Conservation (phyloP, 495 filamentous ascomycete genomes). For the Pyrenula massariospora region DNA sequence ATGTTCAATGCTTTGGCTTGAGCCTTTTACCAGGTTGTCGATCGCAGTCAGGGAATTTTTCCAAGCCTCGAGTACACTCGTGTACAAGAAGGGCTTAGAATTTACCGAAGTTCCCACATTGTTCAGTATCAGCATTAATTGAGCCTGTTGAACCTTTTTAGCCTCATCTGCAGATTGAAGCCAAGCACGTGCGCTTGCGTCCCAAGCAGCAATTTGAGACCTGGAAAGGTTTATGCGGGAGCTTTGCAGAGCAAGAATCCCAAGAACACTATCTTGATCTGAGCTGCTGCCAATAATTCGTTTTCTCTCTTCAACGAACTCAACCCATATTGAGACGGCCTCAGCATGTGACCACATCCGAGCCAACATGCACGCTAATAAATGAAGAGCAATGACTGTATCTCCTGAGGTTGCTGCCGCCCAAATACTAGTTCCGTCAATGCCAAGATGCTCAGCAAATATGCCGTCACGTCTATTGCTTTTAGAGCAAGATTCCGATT, state of each 20-base stretch:
- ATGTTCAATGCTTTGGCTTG: conserved; percentile 9
- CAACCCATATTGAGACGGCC: conserved; percentile 22
- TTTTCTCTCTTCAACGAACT: conserved; percentile 14
- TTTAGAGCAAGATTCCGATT: background rate
- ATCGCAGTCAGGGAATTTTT: conserved; percentile 8
- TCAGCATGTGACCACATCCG: conserved; percentile 12
- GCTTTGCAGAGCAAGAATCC: conserved; percentile 1
- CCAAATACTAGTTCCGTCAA: conserved; percentile 19
- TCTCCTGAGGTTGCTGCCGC: conserved; percentile 22
- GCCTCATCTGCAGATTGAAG: conserved; percentile 3
- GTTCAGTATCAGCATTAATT: conserved; percentile 22
- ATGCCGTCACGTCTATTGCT: conserved; percentile 3
- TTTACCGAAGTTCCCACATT: conserved; percentile 18
- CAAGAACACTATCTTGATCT: background rate
- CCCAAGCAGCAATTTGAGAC: conserved; percentile 19
- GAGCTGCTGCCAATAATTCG: background rate
- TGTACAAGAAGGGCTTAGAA: conserved; percentile 8
- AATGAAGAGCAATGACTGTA: conserved; percentile 13
- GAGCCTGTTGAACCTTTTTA: conserved; percentile 11
- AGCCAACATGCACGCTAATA: conserved; percentile 24
- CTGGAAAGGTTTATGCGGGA: conserved; percentile 9
- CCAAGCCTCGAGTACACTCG: conserved; percentile 18
- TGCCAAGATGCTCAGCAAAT: conserved; percentile 15
- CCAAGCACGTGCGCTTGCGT: conserved; percentile 24
- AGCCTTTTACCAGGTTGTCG: conserved; percentile 14